A percentile compares a stretch with the other conserved stretches of the same genome.
Conservation (phyloP, 164 flowering plant species). For the Liquidambar formosana region DNA sequence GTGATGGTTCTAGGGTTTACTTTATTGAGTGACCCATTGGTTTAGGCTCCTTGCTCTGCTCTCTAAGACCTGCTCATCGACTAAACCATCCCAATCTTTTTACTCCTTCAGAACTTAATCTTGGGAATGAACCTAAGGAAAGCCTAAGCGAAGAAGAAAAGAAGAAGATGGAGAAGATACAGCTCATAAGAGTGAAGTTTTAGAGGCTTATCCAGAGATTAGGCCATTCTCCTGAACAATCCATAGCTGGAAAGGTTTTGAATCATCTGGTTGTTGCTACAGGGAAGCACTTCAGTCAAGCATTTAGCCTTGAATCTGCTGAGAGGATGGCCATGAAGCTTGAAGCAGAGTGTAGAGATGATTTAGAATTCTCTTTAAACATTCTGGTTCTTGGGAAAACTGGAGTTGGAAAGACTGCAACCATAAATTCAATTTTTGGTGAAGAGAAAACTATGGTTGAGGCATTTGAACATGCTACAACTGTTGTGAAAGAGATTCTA, state of each 20-base stretch:
- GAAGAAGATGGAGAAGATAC: conserved; percentile 72
- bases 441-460: conserved; percentile 48
- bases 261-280: conserved; percentile 70
- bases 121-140: conserved; percentile 44
- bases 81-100: conserved; percentile 50
- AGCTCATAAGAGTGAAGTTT: conserved; percentile 71
- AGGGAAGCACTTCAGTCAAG: conserved; percentile 56
- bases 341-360: conserved; percentile 60
- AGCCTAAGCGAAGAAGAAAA: conserved; percentile 76
- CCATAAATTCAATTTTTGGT: conserved; percentile 81
- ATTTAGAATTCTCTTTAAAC: conserved; percentile 64
- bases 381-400: conserved; percentile 79
- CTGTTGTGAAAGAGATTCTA: conserved; percentile 49
- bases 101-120: conserved; percentile 31
- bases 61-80: conserved; percentile 61
- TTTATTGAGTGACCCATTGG: conserved; percentile 91
- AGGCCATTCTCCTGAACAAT: conserved; percentile 78
- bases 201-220: conserved; percentile 79
- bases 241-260: conserved; percentile 78
- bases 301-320: conserved; percentile 69
- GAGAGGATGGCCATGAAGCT: conserved; percentile 63
- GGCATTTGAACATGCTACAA: conserved; percentile 75
- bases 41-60: conserved; percentile 65
- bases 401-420: conserved; percentile 96
- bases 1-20: conserved; percentile 80